Percentiles rank a stretch among this genome's conserved stretches.
These are phyloP conservation scores for Periconia digitata DNA, from an alignment of 2,329 filamentous ascomycete species.

Conservation along the genomic window DNA sequence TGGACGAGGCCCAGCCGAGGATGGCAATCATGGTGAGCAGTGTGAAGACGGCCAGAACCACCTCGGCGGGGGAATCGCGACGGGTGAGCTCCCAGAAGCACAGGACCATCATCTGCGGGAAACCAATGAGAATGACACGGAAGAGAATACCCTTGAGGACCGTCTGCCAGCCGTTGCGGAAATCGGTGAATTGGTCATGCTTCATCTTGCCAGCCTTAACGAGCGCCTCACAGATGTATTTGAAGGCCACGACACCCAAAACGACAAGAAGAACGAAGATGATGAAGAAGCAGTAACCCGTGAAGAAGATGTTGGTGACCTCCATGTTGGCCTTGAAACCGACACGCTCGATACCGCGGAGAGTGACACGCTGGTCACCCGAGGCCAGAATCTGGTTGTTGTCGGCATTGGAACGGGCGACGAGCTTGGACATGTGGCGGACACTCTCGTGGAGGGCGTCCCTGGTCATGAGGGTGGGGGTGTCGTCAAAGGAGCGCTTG, in stretches of 20 bases:
- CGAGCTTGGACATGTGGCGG: conserved; percentile 32
- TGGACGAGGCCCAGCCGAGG: conserved; percentile 82
- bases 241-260: conserved; percentile 74
- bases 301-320: conserved; percentile 89
- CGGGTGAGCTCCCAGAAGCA: conserved; percentile 93
- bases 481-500: conserved; percentile 31
- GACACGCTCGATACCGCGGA: conserved; percentile 85
- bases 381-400: conserved; percentile 36
- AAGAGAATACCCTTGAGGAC: conserved; percentile 93
- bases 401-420: conserved; percentile 52
- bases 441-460: conserved; percentile 4
- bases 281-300: conserved; percentile 84
- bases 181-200: conserved; percentile 84
- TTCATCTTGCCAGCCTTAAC: conserved; percentile 78
- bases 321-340: conserved; percentile 86
- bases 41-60: conserved; percentile 87
- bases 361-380: conserved; percentile 47
- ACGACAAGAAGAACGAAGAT: conserved; percentile 77
- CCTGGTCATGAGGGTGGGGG: neutral
- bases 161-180: conserved; percentile 91
- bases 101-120: conserved; percentile 85
- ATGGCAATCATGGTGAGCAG: conserved; percentile 77
- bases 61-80: conserved; percentile 79
- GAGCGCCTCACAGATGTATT: conserved; percentile 75
- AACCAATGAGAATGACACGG: conserved; percentile 85